Conservation (phyloP, 352 stramenopile genomes). For the Phytophthora parvispora region DNA sequence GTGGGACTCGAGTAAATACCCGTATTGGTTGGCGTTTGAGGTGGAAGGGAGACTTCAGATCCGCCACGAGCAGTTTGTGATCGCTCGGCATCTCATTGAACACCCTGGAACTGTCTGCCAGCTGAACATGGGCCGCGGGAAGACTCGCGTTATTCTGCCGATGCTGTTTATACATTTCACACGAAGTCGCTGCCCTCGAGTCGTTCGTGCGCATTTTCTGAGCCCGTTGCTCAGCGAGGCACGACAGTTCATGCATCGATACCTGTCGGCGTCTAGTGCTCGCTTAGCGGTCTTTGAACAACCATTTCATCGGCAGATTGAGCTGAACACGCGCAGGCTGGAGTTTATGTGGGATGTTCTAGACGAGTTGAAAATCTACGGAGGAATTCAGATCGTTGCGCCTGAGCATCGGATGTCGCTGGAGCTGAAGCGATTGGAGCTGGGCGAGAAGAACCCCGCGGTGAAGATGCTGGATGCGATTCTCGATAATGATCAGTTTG, state of each 20-base stretch:
- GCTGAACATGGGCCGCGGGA: constrained; percentile 91
- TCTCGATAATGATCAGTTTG: constrained; percentile 56
- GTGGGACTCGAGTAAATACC: constrained; percentile 67
- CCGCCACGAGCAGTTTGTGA: constrained; percentile 80
- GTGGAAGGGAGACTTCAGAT: constrained; percentile 86
- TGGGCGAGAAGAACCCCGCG: neutral
- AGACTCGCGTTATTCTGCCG: constrained; percentile 90
- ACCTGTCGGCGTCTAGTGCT: constrained; percentile 56
- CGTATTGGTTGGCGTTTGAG: constrained; percentile 92
- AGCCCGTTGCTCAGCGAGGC: constrained; percentile 71
- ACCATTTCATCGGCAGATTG: constrained; percentile 76
- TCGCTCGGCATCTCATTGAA: constrained; percentile 81
- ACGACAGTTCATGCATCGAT: constrained; percentile 69
- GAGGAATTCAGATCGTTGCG: constrained; percentile 77
- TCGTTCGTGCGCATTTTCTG: constrained; percentile 77
- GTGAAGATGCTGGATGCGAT: constrained; percentile 45
- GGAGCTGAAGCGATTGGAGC: constrained; percentile 76
- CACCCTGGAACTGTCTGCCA: constrained; percentile 76
- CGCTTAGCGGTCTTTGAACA: constrained; percentile 61
- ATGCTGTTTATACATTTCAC: constrained; percentile 89
- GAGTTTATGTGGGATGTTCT: constrained; percentile 47
- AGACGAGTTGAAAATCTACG: constrained; percentile 41
- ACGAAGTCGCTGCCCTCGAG: constrained; percentile 8
- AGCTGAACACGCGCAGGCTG: constrained; percentile 36
- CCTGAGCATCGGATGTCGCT: constrained; percentile 92